Conservation (phyloP, 768 basidiomycete genomes). For the Macrolepiota dolichaula region DNA sequence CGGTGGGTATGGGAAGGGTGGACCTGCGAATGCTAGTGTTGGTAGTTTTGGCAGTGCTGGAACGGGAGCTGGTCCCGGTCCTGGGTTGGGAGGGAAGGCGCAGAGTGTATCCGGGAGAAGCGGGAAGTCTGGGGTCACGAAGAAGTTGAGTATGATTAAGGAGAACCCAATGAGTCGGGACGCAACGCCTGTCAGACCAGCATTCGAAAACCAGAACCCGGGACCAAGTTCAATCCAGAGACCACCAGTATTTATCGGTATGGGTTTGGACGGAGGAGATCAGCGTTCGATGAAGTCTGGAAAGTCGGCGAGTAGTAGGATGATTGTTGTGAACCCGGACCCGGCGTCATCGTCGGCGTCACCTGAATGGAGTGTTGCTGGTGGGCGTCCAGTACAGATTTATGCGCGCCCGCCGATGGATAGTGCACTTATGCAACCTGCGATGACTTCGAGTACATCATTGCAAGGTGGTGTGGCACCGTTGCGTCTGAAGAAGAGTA, state of each 20-base stretch:
- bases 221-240: background rate
- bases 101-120: constrained; percentile 14
- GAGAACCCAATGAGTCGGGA: constrained; percentile 34
- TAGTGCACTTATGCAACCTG: background rate
- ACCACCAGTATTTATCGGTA: background rate
- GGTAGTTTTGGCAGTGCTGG: background rate
- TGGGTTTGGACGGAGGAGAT: background rate
- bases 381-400: background rate
- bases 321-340: constrained; percentile 3
- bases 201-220: background rate
- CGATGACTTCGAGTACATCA: background rate
- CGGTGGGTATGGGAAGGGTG: background rate
- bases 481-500: constrained; percentile 4
- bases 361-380: background rate
- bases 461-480: background rate
- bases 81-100: background rate
- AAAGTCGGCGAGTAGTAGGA: constrained; percentile 8
- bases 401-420: background rate
- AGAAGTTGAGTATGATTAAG: constrained; percentile 33
- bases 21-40: background rate
- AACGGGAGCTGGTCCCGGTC: background rate
- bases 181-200: constrained; percentile 19
- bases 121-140: constrained; percentile 4
- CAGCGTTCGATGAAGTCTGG: constrained; percentile 8
- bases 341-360: constrained; percentile 10